Evolutionary conservation across 768 basidiomycete species (phyloP).

Genomic region (Tephrocybe sp.): DNA sequence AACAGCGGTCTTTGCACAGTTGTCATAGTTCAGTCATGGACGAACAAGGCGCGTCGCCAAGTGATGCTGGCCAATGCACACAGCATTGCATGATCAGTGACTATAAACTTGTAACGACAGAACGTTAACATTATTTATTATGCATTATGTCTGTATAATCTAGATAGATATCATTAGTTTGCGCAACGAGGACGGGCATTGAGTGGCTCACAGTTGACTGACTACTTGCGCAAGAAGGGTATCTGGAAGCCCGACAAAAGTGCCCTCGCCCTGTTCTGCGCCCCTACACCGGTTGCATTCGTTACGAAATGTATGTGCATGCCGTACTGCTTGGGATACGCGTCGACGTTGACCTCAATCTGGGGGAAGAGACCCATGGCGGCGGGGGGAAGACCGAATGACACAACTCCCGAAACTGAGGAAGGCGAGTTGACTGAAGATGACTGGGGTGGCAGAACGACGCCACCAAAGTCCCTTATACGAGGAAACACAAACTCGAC

Average conservation of each 20-base stretch:
- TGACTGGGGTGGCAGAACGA: constrained; percentile 74
- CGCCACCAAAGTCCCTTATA: constrained; percentile 83
- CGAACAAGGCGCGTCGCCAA: no score
- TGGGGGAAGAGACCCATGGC: constrained; percentile 94
- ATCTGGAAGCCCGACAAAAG: constrained; percentile 90
- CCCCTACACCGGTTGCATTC: constrained; percentile 82
- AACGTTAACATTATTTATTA: no score
- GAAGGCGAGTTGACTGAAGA: constrained; percentile 70
- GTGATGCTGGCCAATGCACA: no score
- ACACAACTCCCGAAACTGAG: constrained; percentile 83
- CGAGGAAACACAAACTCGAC: constrained; percentile 96
- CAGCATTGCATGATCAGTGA: no score
- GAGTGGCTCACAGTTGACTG: no score
- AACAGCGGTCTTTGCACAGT: no score
- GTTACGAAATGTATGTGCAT: constrained; percentile 96
- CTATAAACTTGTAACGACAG: no score
- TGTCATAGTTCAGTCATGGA: no score
- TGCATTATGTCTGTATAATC: no score
- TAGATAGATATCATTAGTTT: no score
- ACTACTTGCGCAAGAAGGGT: constrained; percentile 63
- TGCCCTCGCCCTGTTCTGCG: constrained; percentile 84
- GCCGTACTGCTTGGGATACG: constrained; percentile 82
- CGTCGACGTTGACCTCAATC: constrained; percentile 90
- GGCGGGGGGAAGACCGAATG: constrained; percentile 78
- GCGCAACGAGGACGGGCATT: no score